A percentile compares a stretch with the other conserved stretches of the same genome.
phyloP scores from a whole-genome alignment of 495 filamentous ascomycete genomes.

The Jackrogersella minutella region DNA sequence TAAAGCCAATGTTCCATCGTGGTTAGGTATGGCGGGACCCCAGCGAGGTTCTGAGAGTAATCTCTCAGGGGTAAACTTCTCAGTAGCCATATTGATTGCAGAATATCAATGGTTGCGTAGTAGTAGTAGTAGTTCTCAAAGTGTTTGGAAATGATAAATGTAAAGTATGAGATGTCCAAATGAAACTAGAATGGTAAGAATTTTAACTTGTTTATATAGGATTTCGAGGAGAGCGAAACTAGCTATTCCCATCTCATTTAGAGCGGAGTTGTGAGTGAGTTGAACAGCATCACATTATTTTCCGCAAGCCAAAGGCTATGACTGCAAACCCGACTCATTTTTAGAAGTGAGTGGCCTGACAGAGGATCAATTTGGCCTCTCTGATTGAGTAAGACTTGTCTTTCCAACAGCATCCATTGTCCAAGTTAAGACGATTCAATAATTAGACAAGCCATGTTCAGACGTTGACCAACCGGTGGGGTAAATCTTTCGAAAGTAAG shows the following conservation, averaged over 20 bases:
- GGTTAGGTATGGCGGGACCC: conserved; percentile 32
- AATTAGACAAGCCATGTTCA: not conserved
- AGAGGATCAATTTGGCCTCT: too few relatives aligned
- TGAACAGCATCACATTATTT: not conserved
- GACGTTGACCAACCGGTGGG: not conserved
- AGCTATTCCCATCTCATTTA: not conserved
- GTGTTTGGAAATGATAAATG: not conserved
- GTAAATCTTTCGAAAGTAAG: not conserved
- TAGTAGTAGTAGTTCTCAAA: too few relatives aligned
- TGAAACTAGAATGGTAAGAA: not conserved
- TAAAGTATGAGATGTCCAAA: not conserved
- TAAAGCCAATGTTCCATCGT: conserved; percentile 39
- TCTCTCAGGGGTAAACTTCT: conserved; percentile 12
- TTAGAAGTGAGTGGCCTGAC: not conserved
- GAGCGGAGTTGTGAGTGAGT: not conserved
- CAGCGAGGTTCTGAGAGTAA: conserved; percentile 31
- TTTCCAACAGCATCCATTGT: too few relatives aligned
- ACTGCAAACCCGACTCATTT: not conserved
- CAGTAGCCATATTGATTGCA: not conserved
- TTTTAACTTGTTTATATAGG: not conserved
- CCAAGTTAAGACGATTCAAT: too few relatives aligned
- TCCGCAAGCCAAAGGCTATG: not conserved
- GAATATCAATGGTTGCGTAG: too few relatives aligned
- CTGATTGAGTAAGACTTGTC: too few relatives aligned
- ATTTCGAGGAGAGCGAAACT: not conserved